Evolutionary conservation across 2,329 filamentous ascomycete species (phyloP), one percentile per base, ranked within the genome.

Genomic region (Fusarium musae): DNA sequence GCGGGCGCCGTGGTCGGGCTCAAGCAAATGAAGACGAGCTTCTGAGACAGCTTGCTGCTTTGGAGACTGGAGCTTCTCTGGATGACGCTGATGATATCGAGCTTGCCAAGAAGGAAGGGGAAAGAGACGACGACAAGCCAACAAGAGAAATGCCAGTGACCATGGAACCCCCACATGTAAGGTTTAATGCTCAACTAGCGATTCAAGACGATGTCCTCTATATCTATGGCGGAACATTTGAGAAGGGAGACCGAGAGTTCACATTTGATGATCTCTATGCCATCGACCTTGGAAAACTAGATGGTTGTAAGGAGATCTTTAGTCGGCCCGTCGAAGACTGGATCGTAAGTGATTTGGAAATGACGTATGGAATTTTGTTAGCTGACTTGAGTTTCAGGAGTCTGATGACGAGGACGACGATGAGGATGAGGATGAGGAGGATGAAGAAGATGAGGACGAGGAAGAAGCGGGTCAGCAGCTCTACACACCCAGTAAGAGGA

Each of bases 231-330:
- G 96, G 96, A 23, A 99, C 96, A 0, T 98, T 93, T 78, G 96
- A 99, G 80, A 96, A 97, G 80, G 96, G 94, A 23, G 96, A 99
- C 78, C 89, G 94, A 28, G 96, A 99, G 82, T 97, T 93, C 78
- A 98, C 95, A 0, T 97, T 98, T 82, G 95, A 98, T 76, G 96
- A 99, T 78, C 87, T 99, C 82, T 97, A 97, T 83, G 92, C 94
- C 5, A 91, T 98, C 67, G 95, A 99, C 78, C 86, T 99, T n/a
- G 95, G 93, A 67, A 98, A 97, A 82, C 87, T 99, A 69, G 95
- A 98, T 76, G 96, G 96, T 7, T 96, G 96, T 73, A 96, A 95
- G 80, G 93, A 98, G 82, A 89, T 98, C 53, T 98, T 96, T 85
- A 93, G 88, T 80, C 88, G 94, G 59, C 93, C 97, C 75, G 91